phyloP scores from a whole-genome alignment of 495 filamentous ascomycete genomes.

The Articulospora tetracladia region DNA sequence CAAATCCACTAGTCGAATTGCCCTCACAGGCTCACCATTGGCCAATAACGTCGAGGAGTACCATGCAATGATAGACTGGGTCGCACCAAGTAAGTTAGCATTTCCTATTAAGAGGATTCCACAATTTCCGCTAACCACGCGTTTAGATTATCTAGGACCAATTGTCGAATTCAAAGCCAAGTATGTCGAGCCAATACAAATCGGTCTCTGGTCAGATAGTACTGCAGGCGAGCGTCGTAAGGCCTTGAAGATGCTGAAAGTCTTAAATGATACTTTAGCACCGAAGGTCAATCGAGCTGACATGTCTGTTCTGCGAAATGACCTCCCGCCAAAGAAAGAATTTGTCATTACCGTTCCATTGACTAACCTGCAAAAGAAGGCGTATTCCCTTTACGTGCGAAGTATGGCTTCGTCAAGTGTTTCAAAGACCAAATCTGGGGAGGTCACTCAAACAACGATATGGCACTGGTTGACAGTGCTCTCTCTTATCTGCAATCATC shows the following conservation, averaged over 20 bases:
- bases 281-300: conserved; percentile 79
- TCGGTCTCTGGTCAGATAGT: conserved; percentile 66
- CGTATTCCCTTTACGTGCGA: conserved; percentile 59
- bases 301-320: conserved; percentile 57
- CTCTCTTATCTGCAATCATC: conserved; percentile 72
- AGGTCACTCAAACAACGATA: conserved; percentile 31
- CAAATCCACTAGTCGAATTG: conserved; percentile 69
- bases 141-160: conserved; percentile 44
- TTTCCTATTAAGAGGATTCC: background rate
- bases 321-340: conserved; percentile 71
- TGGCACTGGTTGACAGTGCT: conserved; percentile 54
- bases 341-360: conserved; percentile 74
- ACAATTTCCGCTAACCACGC: background rate
- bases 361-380: conserved; percentile 57
- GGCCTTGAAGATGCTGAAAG: conserved; percentile 60
- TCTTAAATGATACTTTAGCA: conserved; percentile 65
- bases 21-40: conserved; percentile 82
- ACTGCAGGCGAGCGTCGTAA: conserved; percentile 43
- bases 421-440: conserved; percentile 19
- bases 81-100: conserved; percentile 62
- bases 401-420: conserved; percentile 26
- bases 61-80: conserved; percentile 84
- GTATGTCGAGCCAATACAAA: conserved; percentile 69
- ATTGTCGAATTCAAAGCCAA: conserved; percentile 58
- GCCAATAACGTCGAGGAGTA: conserved; percentile 82